Conservation (phyloP, 1,139 yeast species). For the Suhomyces bolitotheri region DNA sequence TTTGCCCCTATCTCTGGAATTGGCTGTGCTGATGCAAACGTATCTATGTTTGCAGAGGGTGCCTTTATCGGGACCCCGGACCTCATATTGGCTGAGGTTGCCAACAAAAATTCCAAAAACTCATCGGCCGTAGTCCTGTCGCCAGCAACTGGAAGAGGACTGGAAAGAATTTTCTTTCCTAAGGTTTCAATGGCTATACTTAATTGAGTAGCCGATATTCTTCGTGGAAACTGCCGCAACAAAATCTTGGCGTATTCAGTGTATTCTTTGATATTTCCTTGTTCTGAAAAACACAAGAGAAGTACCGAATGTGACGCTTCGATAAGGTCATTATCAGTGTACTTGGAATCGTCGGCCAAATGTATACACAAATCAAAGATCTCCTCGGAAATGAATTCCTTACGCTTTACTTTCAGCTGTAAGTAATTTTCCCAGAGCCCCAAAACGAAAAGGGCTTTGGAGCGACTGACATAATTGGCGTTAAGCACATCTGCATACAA, state of each 20-base stretch:
- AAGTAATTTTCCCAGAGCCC: conserved; percentile 61
- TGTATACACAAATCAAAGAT: conserved; percentile 47
- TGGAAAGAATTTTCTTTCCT: conserved; percentile 52
- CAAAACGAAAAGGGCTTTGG: conserved; percentile 56
- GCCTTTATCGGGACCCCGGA: conserved; percentile 31
- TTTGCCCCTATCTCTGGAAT: conserved; percentile 38
- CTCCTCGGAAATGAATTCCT: conserved; percentile 28
- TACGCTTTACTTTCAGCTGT: conserved; percentile 30
- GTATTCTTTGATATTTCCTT: conserved; percentile 32
- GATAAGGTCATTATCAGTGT: conserved; percentile 39
- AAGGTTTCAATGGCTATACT: conserved; percentile 59
- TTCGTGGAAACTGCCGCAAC: conserved; percentile 54
- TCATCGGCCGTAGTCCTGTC: conserved; percentile 31
- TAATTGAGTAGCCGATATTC: conserved; percentile 58
- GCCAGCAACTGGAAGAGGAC: conserved; percentile 27
- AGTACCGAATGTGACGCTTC: conserved; percentile 73
- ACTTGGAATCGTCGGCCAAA: conserved; percentile 36
- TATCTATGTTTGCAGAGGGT: conserved; percentile 14
- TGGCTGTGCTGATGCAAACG: conserved; percentile 43
- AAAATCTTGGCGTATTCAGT: conserved; percentile 36
- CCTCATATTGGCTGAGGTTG: conserved; percentile 33
- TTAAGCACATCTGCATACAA: conserved; percentile 37
- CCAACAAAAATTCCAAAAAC: conserved; percentile 43
- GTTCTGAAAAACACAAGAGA: conserved; percentile 43
- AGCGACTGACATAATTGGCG: conserved; percentile 37